Evolutionary conservation across 169 alveolate species (phyloP).

Genomic region (Perkinsus olseni): DNA sequence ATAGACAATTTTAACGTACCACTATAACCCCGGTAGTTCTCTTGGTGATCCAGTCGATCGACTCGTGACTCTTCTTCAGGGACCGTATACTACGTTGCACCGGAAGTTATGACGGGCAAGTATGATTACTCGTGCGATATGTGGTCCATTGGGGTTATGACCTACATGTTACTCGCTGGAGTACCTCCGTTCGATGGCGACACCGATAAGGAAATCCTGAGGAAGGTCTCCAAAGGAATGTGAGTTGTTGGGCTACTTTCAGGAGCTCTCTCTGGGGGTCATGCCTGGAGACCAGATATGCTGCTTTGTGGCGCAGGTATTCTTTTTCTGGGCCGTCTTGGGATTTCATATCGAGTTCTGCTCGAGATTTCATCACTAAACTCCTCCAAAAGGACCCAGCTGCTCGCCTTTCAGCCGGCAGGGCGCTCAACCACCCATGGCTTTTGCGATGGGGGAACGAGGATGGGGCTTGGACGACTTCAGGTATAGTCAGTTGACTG

Average conservation of each 20-base stretch:
- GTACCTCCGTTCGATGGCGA: slow-evolving; percentile 72
- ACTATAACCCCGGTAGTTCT: no score
- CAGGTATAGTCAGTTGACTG: not conserved
- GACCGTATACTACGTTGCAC: slow-evolving; percentile 36
- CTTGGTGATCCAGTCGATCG: no score
- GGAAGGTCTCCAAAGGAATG: slow-evolving; percentile 47
- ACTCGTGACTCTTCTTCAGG: slow-evolving; percentile 2
- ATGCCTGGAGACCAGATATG: not conserved
- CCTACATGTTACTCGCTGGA: slow-evolving; percentile 49
- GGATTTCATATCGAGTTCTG: slow-evolving; percentile 45
- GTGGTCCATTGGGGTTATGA: slow-evolving; percentile 47
- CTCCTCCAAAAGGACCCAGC: slow-evolving; percentile 50
- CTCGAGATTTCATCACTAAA: slow-evolving; percentile 44
- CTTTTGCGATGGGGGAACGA: slow-evolving; percentile 24
- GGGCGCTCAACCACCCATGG: slow-evolving; percentile 66
- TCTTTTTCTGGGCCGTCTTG: slow-evolving; percentile 27
- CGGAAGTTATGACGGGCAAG: slow-evolving; percentile 31
- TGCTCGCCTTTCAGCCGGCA: slow-evolving; percentile 51
- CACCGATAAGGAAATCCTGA: slow-evolving; percentile 58
- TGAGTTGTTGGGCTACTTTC: not conserved
- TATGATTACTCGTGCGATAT: slow-evolving; percentile 38
- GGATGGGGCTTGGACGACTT: not conserved
- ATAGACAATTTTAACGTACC: no score
- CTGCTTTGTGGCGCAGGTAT: not conserved
- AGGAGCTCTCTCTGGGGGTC: not conserved